phyloP scores from a whole-genome alignment of 305 asterid genomes.

The Fraxinus ornus region DNA sequence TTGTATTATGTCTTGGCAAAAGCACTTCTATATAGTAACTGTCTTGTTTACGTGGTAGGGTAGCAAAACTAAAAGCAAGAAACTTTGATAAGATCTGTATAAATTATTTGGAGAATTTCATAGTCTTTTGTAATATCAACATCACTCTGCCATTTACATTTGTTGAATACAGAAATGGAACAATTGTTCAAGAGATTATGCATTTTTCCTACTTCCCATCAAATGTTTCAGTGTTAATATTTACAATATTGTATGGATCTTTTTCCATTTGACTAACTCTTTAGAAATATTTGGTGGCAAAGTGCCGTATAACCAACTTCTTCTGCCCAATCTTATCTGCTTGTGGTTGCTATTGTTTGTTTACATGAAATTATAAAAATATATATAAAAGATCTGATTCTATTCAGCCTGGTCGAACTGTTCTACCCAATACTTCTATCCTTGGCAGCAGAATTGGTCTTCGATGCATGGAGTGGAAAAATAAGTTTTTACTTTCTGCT shows the following conservation, averaged over 20 bases:
- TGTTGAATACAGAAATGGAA: not conserved
- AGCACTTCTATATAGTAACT: not conserved
- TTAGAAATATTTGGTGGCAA: not conserved
- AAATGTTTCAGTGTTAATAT: not conserved
- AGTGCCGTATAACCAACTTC: slow-evolving; percentile 3
- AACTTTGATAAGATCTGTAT: not conserved
- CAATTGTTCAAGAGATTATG: not conserved
- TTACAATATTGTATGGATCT: not conserved
- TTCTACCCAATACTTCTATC: not conserved
- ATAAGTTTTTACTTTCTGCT: slow-evolving; percentile 1
- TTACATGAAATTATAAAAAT: not conserved
- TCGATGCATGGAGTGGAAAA: slow-evolving; percentile 4
- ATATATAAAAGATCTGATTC: not conserved
- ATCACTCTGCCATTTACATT: not conserved
- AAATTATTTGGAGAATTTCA: not conserved
- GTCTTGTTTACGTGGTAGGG: not conserved
- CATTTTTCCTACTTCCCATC: slow-evolving; percentile 5
- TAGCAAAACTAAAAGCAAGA: not conserved
- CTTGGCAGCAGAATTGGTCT: not conserved
- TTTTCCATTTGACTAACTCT: not conserved
- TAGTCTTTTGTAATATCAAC: not conserved
- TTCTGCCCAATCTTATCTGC: not conserved
- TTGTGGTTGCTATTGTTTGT: not conserved
- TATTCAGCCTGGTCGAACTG: slow-evolving; percentile 2
- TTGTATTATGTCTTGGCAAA: not conserved